These are phyloP conservation scores for Coemansia guatemalensis DNA, from an alignment of 192 early-diverging fungal species.

Conservation along the genomic window DNA sequence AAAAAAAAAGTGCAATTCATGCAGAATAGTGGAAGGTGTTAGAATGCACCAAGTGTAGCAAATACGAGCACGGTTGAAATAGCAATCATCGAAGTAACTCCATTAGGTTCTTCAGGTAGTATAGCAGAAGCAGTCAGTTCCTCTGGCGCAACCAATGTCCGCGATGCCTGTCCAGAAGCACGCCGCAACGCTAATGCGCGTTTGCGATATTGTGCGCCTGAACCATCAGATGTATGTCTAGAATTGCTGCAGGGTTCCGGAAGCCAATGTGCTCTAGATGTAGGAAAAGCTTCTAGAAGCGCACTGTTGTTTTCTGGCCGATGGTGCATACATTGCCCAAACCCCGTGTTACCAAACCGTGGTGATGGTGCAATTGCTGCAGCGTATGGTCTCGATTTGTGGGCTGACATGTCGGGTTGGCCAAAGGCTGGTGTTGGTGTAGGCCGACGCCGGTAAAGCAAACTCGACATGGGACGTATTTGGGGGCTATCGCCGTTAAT, in stretches of 20 bases:
- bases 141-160: conserved; percentile 21
- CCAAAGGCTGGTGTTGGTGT: not conserved
- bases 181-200: conserved; percentile 34
- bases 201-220: conserved; percentile 28
- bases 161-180: conserved; percentile 20
- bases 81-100: conserved; percentile 46
- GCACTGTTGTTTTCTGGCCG: not conserved
- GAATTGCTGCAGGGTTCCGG: not conserved
- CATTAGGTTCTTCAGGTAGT: conserved; percentile 27
- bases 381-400: not conserved
- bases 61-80: conserved; percentile 49
- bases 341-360: not conserved
- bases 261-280: not conserved
- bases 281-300: not conserved
- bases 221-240: not conserved
- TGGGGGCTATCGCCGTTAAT: not conserved
- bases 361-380: not conserved
- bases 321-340: not conserved
- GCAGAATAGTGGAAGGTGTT: not conserved
- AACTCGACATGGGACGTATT: conserved; percentile 19
- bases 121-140: conserved; percentile 24
- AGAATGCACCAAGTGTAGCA: conserved; percentile 50
- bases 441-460: conserved; percentile 11
- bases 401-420: not conserved
- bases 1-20: too few relatives aligned